Percentiles rank a stretch among this genome's conserved stretches.
Evolutionary conservation across 1,139 yeast genomes (phyloP).

Genomic region (Candida smagusa): DNA sequence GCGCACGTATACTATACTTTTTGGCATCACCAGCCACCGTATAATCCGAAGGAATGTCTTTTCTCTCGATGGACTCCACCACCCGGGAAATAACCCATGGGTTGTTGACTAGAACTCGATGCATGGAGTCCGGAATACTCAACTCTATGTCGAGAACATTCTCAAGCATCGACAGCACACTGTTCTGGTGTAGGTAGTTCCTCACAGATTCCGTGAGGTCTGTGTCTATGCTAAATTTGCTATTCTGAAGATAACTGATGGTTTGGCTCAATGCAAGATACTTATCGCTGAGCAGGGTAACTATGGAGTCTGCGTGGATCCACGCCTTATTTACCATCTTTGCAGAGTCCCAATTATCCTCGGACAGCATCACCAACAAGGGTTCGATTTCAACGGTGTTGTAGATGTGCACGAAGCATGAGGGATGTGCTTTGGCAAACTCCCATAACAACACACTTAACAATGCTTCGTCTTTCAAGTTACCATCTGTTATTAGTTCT

Average conservation of each 20-base stretch:
- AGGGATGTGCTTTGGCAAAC: constrained; percentile 23
- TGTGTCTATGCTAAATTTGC: constrained; percentile 5
- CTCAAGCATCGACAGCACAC: constrained; percentile 6
- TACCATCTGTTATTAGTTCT: constrained; percentile 39
- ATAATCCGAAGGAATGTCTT: background rate
- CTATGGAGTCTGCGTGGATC: constrained; percentile 32
- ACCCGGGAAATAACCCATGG: constrained; percentile 11
- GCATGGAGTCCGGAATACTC: constrained; percentile 4
- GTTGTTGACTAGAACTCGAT: constrained; percentile 2
- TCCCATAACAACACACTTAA: constrained; percentile 37
- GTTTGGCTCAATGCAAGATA: constrained; percentile 8
- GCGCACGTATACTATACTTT: constrained; percentile 2
- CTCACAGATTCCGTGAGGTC: constrained; percentile 6
- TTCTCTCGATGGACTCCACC: background rate
- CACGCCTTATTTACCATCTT: constrained; percentile 42
- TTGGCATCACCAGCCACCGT: background rate
- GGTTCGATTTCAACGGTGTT: constrained; percentile 57
- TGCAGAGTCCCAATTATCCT: constrained; percentile 28
- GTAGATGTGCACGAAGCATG: constrained; percentile 44
- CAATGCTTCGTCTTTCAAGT: constrained; percentile 45
- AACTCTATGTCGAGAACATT: constrained; percentile 8
- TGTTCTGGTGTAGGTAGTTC: background rate
- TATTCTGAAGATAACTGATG: constrained; percentile 8
- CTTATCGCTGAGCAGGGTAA: constrained; percentile 15
- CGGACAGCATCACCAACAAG: constrained; percentile 44